These are phyloP conservation scores for Pichia sorboxylosa DNA, from an alignment of 1,139 yeast genomes.

Conservation along the genomic window DNA sequence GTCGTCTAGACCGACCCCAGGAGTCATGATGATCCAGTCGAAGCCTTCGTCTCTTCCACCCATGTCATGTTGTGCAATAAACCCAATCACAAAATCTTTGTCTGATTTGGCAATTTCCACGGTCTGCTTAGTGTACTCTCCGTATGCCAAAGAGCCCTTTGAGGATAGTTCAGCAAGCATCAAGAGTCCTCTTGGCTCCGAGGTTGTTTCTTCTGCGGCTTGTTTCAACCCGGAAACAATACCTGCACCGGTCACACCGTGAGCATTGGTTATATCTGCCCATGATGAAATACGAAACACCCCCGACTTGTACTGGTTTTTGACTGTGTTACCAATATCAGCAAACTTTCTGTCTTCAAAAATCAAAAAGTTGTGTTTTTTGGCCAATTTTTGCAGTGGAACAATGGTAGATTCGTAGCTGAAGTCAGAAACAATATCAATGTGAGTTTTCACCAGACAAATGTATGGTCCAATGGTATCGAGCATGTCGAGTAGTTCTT, in stretches of 20 bases:
- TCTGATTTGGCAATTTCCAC: constrained; percentile 84
- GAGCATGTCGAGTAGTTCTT: constrained; percentile 56
- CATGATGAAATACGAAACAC: constrained; percentile 79
- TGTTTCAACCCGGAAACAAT: constrained; percentile 79
- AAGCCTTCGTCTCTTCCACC: constrained; percentile 73
- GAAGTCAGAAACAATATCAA: constrained; percentile 86
- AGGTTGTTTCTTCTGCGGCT: constrained; percentile 56
- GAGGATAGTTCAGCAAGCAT: constrained; percentile 95
- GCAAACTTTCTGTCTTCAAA: constrained; percentile 98
- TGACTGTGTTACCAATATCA: constrained; percentile 97
- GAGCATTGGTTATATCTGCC: constrained; percentile 97
- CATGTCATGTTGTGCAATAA: constrained; percentile 87
- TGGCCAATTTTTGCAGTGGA: constrained; percentile 60
- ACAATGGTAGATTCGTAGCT: constrained; percentile 63
- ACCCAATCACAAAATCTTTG: constrained; percentile 86
- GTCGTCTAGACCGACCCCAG: constrained; percentile 96
- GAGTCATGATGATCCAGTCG: constrained; percentile 95
- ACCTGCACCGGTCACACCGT: constrained; percentile 93
- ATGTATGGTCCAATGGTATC: constrained; percentile 85
- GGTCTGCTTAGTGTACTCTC: constrained; percentile 78
- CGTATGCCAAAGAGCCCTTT: constrained; percentile 85
- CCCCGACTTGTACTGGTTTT: constrained; percentile 86
- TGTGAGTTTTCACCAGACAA: constrained; percentile 87
- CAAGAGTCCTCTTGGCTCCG: constrained; percentile 72
- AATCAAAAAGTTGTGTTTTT: constrained; percentile 72